Base-by-base conservation (phyloP, 2,329 filamentous ascomycete genomes). In the Arthrocladium fulminans region DNA sequence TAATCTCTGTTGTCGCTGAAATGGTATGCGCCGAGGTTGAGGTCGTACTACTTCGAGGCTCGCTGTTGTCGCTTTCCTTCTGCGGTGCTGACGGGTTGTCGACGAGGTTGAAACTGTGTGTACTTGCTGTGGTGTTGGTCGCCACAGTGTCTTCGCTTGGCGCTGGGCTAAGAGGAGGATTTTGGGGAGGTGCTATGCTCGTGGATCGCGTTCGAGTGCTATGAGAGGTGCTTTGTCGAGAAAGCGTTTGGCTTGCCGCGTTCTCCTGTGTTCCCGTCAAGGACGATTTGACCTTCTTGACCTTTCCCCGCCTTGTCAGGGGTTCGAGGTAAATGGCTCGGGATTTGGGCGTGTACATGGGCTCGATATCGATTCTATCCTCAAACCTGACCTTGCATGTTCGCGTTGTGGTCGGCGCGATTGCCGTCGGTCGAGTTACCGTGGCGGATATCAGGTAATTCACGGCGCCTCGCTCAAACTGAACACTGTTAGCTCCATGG, bases 401-500 rank as follows among this genome's bases (percentile, higher is more conserved):
- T 67, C 86, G 92, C 29, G 80, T 84, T 8, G 83, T 76, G 2
- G 83, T 88, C 1, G 90, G 83, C 12, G 83, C 77, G 53, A 96
- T 94, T 4, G 88, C 82, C 0, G 86, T 92, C 17, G 92, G 90
- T 49, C 88, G 81, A 17, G 90, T 97, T 49, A 97, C 67, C 7
- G 88, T 96, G 25, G 90, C 84, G 4, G 87, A 90, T 59, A 97
- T 78, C 70, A 90, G 81, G 68, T 97, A 98, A 17, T 85, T 84
- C 59, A 98, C 87, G 1, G 87, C 89, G 29, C 92, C 92, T 62
- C 90, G 82, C 68, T 97, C 92, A 65, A 98, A 98, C 88, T 97
- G 65, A 24, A 22, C 45, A n/a, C 20, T 37, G 22, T 38, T 47
- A 52, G 64, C 50, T 63, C 47, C 41, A 24, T 23, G n/a, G 45